Evolutionary conservation across 345 rosid genomes (phyloP).

Genomic region (Lepidium sativum): DNA sequence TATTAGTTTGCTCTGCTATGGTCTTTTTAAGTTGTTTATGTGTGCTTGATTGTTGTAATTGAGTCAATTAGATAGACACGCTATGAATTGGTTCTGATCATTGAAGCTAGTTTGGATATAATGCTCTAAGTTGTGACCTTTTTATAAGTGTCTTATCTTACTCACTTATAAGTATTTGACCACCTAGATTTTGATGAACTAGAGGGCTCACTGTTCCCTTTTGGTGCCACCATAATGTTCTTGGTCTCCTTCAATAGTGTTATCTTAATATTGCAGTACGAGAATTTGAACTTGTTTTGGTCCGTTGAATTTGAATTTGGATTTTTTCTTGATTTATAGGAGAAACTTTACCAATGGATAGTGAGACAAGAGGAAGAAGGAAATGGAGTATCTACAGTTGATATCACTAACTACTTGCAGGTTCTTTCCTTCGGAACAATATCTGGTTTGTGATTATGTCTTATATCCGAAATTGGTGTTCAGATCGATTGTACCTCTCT

Average conservation of each 20-base stretch:
- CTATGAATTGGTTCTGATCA: neutral
- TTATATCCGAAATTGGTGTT: neutral
- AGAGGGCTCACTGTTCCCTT: too few species aligned
- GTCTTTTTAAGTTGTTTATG: neutral
- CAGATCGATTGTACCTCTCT: neutral
- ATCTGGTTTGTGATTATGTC: neutral
- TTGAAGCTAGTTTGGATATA: neutral
- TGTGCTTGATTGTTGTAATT: neutral
- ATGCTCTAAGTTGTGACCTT: neutral
- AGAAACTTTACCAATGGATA: slow-evolving; percentile 74
- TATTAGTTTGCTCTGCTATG: neutral
- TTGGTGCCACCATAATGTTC: neutral
- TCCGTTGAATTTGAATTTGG: neutral
- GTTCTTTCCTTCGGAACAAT: slow-evolving; percentile 23
- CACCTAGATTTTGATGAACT: neutral
- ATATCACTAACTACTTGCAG: slow-evolving; percentile 62
- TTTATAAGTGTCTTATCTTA: neutral
- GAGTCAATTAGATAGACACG: neutral
- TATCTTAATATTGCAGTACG: neutral
- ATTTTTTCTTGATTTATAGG: slow-evolving; percentile 28
- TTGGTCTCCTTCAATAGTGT: neutral
- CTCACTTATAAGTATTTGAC: neutral
- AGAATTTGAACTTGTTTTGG: neutral
- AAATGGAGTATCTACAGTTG: slow-evolving; percentile 48
- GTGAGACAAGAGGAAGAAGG: slow-evolving; percentile 71